phyloP scores from a whole-genome alignment of 192 early-diverging fungal species.

The Gigaspora rosea region DNA sequence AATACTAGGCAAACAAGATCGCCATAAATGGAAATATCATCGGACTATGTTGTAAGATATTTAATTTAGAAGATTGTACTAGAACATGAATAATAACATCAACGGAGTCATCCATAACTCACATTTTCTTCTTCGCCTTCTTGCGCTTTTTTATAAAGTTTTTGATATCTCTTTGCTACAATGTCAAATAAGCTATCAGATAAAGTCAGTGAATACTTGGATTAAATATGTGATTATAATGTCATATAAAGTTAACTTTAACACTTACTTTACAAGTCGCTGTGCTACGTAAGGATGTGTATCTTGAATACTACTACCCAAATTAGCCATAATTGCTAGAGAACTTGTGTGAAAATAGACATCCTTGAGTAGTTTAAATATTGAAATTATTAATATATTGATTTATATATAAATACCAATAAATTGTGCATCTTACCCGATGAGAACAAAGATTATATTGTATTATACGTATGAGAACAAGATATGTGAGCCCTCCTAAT shows the following conservation, averaged over 20 bases:
- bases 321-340: slow-evolving; percentile 66
- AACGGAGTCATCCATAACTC: not conserved
- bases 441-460: slow-evolving; percentile 69
- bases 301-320: slow-evolving; percentile 58
- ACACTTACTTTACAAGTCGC: slow-evolving; percentile 58
- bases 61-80: not conserved
- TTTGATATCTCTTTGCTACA: slow-evolving; percentile 67
- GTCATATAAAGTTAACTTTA: not conserved
- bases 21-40: slow-evolving; percentile 61
- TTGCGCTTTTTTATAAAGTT: slow-evolving; percentile 44
- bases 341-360: slow-evolving; percentile 68
- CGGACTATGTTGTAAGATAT: slow-evolving; percentile 17
- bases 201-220: not conserved
- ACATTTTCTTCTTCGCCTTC: slow-evolving; percentile 45
- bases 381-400: not conserved
- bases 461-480: slow-evolving; percentile 66
- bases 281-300: slow-evolving; percentile 73
- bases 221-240: not conserved
- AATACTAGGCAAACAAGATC: slow-evolving; percentile 68
- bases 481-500: slow-evolving; percentile 63
- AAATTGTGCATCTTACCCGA: slow-evolving; percentile 47
- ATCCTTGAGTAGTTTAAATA: slow-evolving; percentile 47
- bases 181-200: slow-evolving; percentile 62
- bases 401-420: not conserved
- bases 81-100: not conserved